Percentiles rank a stretch among this genome's conserved stretches.
phyloP scores from a whole-genome alignment of 805 yeast genomes.

The Candida maris region DNA sequence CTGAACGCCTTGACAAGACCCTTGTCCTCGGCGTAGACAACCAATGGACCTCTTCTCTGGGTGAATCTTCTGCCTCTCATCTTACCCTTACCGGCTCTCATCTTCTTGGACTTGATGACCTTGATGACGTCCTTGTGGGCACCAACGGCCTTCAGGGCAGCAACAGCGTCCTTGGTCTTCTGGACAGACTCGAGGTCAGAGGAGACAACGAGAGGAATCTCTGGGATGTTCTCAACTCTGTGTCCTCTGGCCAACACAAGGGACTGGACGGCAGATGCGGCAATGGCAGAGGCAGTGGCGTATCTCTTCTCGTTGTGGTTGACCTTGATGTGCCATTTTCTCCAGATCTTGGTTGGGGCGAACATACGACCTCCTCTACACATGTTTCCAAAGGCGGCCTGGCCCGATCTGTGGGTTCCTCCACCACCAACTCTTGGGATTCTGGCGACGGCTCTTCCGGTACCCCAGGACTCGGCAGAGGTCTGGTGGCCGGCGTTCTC shows the following conservation, averaged over 20 bases:
- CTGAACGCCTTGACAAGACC: slow-evolving; percentile 98
- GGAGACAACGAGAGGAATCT: slow-evolving; percentile 96
- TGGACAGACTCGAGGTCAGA: slow-evolving; percentile 86
- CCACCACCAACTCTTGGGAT: slow-evolving; percentile 99
- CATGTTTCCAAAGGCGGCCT: slow-evolving; percentile 99
- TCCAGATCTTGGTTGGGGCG: slow-evolving; percentile 99
- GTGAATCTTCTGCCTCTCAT: slow-evolving; percentile 99
- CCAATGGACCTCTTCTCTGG: slow-evolving; percentile 99
- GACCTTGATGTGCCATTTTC: slow-evolving; percentile 99
- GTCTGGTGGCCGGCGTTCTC: slow-evolving; percentile 99
- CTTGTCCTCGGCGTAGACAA: slow-evolving; percentile 96
- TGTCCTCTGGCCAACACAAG: slow-evolving; percentile 99
- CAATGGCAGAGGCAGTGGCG: slow-evolving; percentile 99
- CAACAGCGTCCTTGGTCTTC: slow-evolving; percentile 99
- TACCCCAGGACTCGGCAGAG: slow-evolving; percentile 99
- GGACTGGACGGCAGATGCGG: slow-evolving; percentile 98
- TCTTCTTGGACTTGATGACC: slow-evolving; percentile 97
- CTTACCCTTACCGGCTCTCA: slow-evolving; percentile 99
- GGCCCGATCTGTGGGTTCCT: slow-evolving; percentile 99
- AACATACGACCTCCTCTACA: slow-evolving; percentile 99
- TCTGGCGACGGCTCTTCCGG: slow-evolving; percentile 99
- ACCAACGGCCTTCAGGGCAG: slow-evolving; percentile 96
- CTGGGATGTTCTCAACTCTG: slow-evolving; percentile 97
- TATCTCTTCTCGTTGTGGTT: slow-evolving; percentile 99
- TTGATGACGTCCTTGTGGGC: slow-evolving; percentile 97